phyloP scores from a whole-genome alignment of 2,329 filamentous ascomycete genomes.

The Elsinoe ampelina region DNA sequence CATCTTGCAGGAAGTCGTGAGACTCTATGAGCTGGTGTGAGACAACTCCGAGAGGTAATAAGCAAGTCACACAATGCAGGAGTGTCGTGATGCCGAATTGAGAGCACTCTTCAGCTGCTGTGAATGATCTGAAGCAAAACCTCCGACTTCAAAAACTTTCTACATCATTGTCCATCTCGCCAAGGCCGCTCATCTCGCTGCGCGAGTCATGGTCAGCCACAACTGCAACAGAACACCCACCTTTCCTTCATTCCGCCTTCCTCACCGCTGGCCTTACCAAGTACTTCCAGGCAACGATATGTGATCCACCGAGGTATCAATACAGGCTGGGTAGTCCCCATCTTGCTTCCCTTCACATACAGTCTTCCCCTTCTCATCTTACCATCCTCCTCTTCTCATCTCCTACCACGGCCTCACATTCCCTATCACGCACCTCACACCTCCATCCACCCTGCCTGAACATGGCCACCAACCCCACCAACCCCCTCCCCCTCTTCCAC shows the following conservation, averaged over 20 bases:
- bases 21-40: background rate
- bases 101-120: too few relatives aligned
- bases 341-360: too few relatives aligned
- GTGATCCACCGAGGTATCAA: background rate
- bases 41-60: background rate
- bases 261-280: background rate
- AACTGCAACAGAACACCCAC: background rate
- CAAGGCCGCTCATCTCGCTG: background rate
- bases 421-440: too few relatives aligned
- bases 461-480: background rate
- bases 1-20: background rate
- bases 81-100: background rate
- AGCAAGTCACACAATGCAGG: background rate
- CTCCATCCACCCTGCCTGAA: too few relatives aligned
- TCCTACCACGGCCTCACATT: too few relatives aligned
- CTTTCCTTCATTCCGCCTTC: background rate
- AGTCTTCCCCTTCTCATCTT: too few relatives aligned
- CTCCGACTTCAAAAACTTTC: slow-evolving; percentile 5
- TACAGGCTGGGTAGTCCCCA: too few relatives aligned
- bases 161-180: background rate
- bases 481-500: background rate
- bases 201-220: background rate
- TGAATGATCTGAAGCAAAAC: background rate
- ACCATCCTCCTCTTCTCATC: too few relatives aligned
- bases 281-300: background rate